These are phyloP conservation scores for Calonectria honghensis DNA, from an alignment of 2,329 filamentous ascomycete genomes.

Conservation along the genomic window DNA sequence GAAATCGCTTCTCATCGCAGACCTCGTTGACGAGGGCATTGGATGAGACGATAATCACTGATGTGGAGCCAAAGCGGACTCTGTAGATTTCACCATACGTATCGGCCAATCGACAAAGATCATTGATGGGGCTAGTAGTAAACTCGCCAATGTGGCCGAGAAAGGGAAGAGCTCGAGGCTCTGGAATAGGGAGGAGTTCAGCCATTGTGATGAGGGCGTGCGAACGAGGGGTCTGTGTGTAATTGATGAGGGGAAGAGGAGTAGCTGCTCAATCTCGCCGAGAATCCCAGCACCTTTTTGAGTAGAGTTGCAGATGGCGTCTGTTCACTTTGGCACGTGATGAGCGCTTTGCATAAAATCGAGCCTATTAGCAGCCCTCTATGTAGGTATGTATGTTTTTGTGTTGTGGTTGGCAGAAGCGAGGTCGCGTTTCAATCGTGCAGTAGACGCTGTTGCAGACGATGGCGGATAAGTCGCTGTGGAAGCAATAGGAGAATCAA, in stretches of 20 bases:
- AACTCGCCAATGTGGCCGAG: slow-evolving; percentile 80
- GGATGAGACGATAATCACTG: slow-evolving; percentile 68
- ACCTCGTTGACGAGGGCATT: slow-evolving; percentile 77
- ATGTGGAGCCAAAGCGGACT: slow-evolving; percentile 43
- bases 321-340: not conserved
- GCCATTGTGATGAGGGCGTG: slow-evolving; percentile 54
- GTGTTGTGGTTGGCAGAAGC: not conserved
- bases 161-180: slow-evolving; percentile 78
- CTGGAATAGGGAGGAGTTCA: slow-evolving; percentile 72
- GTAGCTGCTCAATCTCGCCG: slow-evolving; percentile 3
- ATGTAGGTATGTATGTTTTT: not conserved
- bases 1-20: slow-evolving; percentile 80
- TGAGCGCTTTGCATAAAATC: not conserved
- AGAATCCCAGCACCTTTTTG: slow-evolving; percentile 3
- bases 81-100: slow-evolving; percentile 70
- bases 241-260: slow-evolving; percentile 8
- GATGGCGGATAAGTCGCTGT: not conserved
- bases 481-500: not conserved
- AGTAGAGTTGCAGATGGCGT: slow-evolving; percentile 10
- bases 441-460: not conserved
- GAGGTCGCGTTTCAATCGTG: slow-evolving; percentile 3
- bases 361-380: not conserved
- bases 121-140: slow-evolving; percentile 73
- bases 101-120: slow-evolving; percentile 75
- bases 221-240: not conserved